Base-by-base conservation (phyloP, 257 asterid genomes). In the Avicennia marina region DNA sequence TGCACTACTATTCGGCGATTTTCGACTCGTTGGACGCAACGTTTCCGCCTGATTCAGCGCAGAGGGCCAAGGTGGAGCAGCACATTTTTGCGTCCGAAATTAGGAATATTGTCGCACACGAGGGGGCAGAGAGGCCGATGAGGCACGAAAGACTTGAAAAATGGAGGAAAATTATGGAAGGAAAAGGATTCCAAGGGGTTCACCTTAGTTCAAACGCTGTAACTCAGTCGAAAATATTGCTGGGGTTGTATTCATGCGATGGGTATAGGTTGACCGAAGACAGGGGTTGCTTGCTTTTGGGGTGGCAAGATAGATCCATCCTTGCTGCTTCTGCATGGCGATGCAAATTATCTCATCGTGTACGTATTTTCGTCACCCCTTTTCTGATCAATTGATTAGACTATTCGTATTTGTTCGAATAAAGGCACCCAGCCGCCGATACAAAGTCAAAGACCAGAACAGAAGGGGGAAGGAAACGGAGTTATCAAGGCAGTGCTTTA, bases 231-330 rank as follows among this genome's bases (percentile, higher is more conserved):
- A 84, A 82, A 67, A 82, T 87, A 57, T 70, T 87, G 80, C 62
- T 87, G 64, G 90, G 91, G 2, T 61, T 84, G 36, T 87, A 87
- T 53, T 87, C 96, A 0, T 87, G 96, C 33, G 96, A 87, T 48
- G 96, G 94, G 2, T 87, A 87, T 49, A 82, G 88, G 52, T 65
- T 87, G 78, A 84, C 91, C 29, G 89, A 84, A 57, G 96, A 87
- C 20, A 78, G 60, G 17, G 96, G 96, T 2, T 79, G 94, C 66
- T 69, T 87, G 82, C 91, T 87, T 0, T 54, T 87, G 72, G 96
- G 96, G 21, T 87, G 96, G 41, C 41, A 36, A 36, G 41, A 36
- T 11, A 36, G 41, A 11, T 36, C 41, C 2, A 7, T 36, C 10
- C 41, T 36, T 11, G 41, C 41, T 5, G 41, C 41, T 5, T 36